Conservation (phyloP, 2,329 filamentous ascomycete genomes). For the Stemphylium vesicarium region DNA sequence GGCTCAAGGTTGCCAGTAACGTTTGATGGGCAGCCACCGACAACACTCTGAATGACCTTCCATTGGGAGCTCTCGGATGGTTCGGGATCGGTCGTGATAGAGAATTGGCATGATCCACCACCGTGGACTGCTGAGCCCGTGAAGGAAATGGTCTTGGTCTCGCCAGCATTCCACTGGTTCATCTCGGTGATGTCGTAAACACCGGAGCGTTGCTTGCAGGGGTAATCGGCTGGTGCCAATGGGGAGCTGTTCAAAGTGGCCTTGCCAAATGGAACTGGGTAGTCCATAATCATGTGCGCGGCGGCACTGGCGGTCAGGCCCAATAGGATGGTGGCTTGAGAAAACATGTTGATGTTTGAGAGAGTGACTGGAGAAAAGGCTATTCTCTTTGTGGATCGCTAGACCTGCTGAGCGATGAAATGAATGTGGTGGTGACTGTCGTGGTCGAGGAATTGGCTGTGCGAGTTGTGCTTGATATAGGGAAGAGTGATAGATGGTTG, state of each 20-base stretch:
- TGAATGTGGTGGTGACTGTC: slow-evolving; percentile 22
- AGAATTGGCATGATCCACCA: slow-evolving; percentile 90
- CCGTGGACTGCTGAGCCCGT: slow-evolving; percentile 73
- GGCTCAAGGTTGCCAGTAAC: slow-evolving; percentile 51
- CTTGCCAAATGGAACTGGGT: no score
- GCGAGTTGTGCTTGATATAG: slow-evolving; percentile 9
- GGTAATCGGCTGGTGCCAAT: slow-evolving; percentile 70
- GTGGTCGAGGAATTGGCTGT: slow-evolving; percentile 10
- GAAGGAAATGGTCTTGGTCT: slow-evolving; percentile 52
- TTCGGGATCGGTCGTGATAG: slow-evolving; percentile 80
- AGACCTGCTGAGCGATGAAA: slow-evolving; percentile 49
- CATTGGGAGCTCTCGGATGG: slow-evolving; percentile 66
- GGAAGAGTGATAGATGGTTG: slow-evolving; percentile 7
- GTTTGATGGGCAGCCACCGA: slow-evolving; percentile 81
- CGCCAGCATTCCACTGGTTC: slow-evolving; percentile 60
- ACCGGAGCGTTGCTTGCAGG: slow-evolving; percentile 73
- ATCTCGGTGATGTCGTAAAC: slow-evolving; percentile 64
- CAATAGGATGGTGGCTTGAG: slow-evolving; percentile 59
- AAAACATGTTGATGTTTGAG: slow-evolving; percentile 54
- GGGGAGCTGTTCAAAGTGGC: no score
- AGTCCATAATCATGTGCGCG: slow-evolving; percentile 78
- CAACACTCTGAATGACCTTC: slow-evolving; percentile 88
- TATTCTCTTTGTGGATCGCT: slow-evolving; percentile 39
- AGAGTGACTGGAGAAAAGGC: slow-evolving; percentile 23
- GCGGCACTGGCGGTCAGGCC: slow-evolving; percentile 64